A percentile compares a stretch with the other conserved stretches of the same genome.
Conservation (phyloP, 148 eudicot species). For the Fagopyrum tataricum region DNA sequence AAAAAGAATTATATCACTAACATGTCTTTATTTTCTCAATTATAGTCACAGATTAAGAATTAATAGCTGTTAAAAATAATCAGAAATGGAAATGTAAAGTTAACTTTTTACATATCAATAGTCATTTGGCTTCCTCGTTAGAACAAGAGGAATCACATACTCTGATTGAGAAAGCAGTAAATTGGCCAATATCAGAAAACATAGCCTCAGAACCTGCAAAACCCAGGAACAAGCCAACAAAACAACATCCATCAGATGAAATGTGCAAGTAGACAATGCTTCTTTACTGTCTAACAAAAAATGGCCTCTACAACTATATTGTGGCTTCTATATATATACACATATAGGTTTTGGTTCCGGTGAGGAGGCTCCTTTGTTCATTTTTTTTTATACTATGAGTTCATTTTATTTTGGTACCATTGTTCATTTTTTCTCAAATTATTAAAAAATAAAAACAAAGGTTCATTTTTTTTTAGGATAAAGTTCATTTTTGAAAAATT, state of each 20-base stretch:
- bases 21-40: neutral
- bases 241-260: neutral
- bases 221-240: constrained; percentile 17
- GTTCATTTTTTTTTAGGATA: too few relatives aligned
- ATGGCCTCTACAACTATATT: neutral
- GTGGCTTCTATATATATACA: neutral
- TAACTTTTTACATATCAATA: neutral
- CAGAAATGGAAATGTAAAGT: neutral
- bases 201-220: constrained; percentile 91
- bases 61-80: neutral
- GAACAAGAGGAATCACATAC: constrained; percentile 31
- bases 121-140: neutral
- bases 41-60: neutral
- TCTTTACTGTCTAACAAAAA: neutral
- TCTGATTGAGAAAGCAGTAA: constrained; percentile 63
- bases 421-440: too few relatives aligned
- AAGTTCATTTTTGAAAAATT: too few relatives aligned
- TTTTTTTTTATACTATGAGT: too few relatives aligned
- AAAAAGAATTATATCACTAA: neutral
- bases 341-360: too few relatives aligned
- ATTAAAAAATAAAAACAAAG: too few relatives aligned
- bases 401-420: too few relatives aligned
- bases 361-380: too few relatives aligned
- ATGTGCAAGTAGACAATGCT: neutral
- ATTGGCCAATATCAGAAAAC: constrained; percentile 98